phyloP scores from a whole-genome alignment of 176 grass and related monocot genomes.

The Carex myosuroides region DNA sequence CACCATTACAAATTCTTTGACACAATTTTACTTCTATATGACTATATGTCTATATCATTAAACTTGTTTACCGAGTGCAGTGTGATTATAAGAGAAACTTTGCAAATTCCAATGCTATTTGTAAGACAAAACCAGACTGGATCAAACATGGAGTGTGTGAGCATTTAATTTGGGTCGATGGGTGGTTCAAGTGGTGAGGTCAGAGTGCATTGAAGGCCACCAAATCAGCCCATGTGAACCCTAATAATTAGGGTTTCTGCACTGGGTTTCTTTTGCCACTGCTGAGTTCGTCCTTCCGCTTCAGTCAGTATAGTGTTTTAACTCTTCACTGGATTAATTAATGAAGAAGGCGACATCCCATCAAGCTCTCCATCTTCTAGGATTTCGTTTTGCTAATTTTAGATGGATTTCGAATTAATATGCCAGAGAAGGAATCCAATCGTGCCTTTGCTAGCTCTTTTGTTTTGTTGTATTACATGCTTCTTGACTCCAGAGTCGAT shows the following conservation, averaged over 20 bases:
- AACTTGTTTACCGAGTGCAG: neutral
- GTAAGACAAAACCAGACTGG: neutral
- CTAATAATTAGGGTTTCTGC: neutral
- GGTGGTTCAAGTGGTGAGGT: neutral
- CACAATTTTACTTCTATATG: neutral
- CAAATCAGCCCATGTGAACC: neutral
- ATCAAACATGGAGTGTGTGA: neutral
- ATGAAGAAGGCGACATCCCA: neutral
- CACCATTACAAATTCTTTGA: neutral
- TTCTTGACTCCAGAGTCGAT: no score
- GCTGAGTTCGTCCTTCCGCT: neutral
- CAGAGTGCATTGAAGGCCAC: conserved; percentile 6
- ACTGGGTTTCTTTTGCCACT: neutral
- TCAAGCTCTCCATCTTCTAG: neutral
- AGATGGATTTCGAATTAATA: neutral
- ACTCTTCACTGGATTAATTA: neutral
- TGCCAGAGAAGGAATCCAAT: neutral
- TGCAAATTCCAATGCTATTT: neutral
- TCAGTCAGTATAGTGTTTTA: neutral
- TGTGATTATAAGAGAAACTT: no score
- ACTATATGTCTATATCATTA: neutral
- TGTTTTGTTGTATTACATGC: no score
- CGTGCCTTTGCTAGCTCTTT: neutral
- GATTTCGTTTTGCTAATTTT: neutral
- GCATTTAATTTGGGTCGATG: neutral